These are phyloP conservation scores for Kentomonas sorsogonicus DNA, from an alignment of 208 protist genomes.

Conservation along the genomic window DNA sequence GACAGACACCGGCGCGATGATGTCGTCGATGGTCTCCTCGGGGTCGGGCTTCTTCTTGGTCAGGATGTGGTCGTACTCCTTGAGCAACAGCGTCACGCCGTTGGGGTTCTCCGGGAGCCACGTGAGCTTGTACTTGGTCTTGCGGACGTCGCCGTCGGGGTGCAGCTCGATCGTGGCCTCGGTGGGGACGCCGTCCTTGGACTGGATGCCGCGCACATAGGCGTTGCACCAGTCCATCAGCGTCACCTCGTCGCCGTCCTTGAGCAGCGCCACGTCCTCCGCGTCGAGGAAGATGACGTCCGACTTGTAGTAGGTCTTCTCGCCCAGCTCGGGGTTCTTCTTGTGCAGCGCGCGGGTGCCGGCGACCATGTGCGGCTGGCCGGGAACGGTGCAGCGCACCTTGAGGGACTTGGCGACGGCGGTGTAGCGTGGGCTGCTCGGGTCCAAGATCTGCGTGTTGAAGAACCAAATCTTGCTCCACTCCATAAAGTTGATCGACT, in stretches of 20 bases:
- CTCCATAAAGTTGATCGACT: slow-evolving; percentile 95
- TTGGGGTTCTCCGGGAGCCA: slow-evolving; percentile 92
- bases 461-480: slow-evolving; percentile 98
- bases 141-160: slow-evolving; percentile 94
- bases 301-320: slow-evolving; percentile 89
- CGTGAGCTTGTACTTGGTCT: slow-evolving; percentile 97
- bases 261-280: slow-evolving; percentile 90
- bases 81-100: slow-evolving; percentile 62
- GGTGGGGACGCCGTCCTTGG: slow-evolving; percentile 34
- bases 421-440: slow-evolving; percentile 95
- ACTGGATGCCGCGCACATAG: slow-evolving; percentile 77
- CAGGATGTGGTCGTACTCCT: slow-evolving; percentile 96
- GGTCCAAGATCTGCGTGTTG: slow-evolving; percentile 97
- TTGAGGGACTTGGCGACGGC: slow-evolving; percentile 80
- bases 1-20: slow-evolving; percentile 89
- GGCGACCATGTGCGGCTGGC: slow-evolving; percentile 49
- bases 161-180: slow-evolving; percentile 79
- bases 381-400: slow-evolving; percentile 75
- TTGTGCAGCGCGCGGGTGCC: slow-evolving; percentile 84
- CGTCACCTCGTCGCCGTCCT: slow-evolving; percentile 95
- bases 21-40: slow-evolving; percentile 89
- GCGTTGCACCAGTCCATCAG: slow-evolving; percentile 99
- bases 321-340: slow-evolving; percentile 93
- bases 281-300: slow-evolving; percentile 90
- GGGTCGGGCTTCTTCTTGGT: slow-evolving; percentile 95